Evolutionary conservation across 2,329 filamentous ascomycete genomes (phyloP), one percentile per base, ranked within the genome.

Genomic region (Talaromyces piceae): DNA sequence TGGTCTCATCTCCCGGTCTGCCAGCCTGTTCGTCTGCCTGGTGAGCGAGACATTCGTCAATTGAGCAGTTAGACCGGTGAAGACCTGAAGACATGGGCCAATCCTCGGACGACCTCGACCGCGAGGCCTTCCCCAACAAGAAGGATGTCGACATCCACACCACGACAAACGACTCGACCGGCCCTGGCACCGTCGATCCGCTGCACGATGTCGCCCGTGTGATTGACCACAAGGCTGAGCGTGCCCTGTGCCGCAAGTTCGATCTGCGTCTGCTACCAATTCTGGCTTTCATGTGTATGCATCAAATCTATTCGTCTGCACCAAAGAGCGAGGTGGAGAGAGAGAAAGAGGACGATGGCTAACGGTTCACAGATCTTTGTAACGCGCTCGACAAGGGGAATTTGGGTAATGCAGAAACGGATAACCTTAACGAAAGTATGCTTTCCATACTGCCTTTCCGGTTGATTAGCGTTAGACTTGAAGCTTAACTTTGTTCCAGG

Each of bases 341-440:
- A n/a, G n/a, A n/a, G n/a, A n/a, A n/a, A n/a, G n/a, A n/a, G n/a
- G n/a, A n/a, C n/a, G 13, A 28, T 18, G 6, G 25, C 13, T 22
- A 16, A 33, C 31, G 18, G 22, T 25, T 12, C 11, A 22, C 46
- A 71, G 80, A 82, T 53, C 69, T 82, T 7, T 81, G 78, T 65
- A 77, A 77, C 63, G 69, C 72, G 4, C 66, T 76, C 3, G 75
- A 77, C 58, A 77, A 77, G 51, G 67, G 68, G 41, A 78, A 79
- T 47, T 37, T 73, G 33, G 76, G 78, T 47, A 82, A 82, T 61
- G 79, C 79, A 2, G 70, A 83, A 61, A 83, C 80, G 0, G 77
- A 71, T 49, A 75, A 75, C 1, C 65, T 81, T 58, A 65, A 62
- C 41, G 55, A 64, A 13, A 67, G 68, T 70, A 63, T 11, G 41